phyloP scores from a whole-genome alignment of 768 basidiomycete species.

The Mycena rebaudengoi region DNA sequence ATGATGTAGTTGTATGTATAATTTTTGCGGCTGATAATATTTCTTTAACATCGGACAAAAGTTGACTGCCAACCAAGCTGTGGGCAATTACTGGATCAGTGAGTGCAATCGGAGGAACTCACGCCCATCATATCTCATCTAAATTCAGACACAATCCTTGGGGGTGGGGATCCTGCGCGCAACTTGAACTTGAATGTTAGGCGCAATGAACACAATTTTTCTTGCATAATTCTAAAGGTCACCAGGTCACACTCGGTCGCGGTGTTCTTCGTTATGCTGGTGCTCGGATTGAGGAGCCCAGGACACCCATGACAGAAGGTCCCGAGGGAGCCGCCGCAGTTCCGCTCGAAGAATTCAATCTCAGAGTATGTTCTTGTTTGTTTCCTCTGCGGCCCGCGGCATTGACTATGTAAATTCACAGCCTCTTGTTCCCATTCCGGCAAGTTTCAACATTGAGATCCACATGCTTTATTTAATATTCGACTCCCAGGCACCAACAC shows the following conservation, averaged over 20 bases:
- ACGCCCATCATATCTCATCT: slow-evolving; percentile 28
- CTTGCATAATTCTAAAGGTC: neutral
- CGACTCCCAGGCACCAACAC: too few relatives aligned
- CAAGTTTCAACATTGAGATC: slow-evolving; percentile 12
- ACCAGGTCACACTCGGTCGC: slow-evolving; percentile 33
- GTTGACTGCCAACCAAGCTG: slow-evolving; percentile 50
- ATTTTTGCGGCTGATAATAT: neutral
- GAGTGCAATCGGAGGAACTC: slow-evolving; percentile 37
- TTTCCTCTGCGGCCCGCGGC: neutral
- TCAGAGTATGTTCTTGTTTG: neutral
- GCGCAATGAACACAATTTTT: too few relatives aligned
- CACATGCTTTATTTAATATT: too few relatives aligned
- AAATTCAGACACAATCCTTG: slow-evolving; percentile 29
- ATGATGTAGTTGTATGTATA: slow-evolving; percentile 46
- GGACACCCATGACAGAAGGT: slow-evolving; percentile 33
- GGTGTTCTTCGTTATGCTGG: slow-evolving; percentile 49
- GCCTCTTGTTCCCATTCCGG: slow-evolving; percentile 26
- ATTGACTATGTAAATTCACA: neutral
- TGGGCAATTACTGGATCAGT: slow-evolving; percentile 56
- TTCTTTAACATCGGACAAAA: slow-evolving; percentile 16
- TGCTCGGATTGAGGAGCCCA: slow-evolving; percentile 42
- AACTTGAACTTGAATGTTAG: slow-evolving; percentile 37
- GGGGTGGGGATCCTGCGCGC: slow-evolving; percentile 38
- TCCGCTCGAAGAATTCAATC: slow-evolving; percentile 11
- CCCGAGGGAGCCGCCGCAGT: slow-evolving; percentile 2